Evolutionary conservation across 2,329 filamentous ascomycete species (phyloP).

Genomic region (Colletotrichum lentis): DNA sequence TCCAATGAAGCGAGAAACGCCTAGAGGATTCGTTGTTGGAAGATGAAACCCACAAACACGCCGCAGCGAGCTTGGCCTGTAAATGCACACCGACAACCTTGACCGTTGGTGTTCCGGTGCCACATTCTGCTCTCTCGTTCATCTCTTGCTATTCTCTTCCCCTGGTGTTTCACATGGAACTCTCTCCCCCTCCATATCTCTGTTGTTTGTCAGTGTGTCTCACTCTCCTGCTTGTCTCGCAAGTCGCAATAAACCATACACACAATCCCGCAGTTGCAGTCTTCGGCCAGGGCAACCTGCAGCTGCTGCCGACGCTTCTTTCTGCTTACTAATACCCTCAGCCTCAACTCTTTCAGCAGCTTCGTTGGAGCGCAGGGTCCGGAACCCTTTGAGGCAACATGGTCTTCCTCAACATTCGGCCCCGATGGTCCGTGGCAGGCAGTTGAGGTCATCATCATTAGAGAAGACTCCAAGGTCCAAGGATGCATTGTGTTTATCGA

Average conservation of each 20-base stretch:
- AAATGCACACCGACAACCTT: background rate
- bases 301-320: background rate
- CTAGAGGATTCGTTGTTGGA: background rate
- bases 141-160: background rate
- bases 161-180: too few relatives aligned
- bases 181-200: too few relatives aligned
- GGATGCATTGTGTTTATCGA: too few relatives aligned
- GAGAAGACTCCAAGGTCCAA: slow-evolving; percentile 39
- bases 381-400: slow-evolving; percentile 41
- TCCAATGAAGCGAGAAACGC: background rate
- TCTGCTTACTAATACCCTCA: background rate
- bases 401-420: slow-evolving; percentile 42
- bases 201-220: too few relatives aligned
- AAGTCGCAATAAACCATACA: too few relatives aligned
- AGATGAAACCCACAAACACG: background rate
- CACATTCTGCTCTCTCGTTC: background rate
- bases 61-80: background rate
- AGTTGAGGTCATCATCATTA: slow-evolving; percentile 42
- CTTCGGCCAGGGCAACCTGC: background rate
- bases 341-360: background rate
- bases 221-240: too few relatives aligned
- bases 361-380: background rate
- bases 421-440: slow-evolving; percentile 50
- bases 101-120: too few relatives aligned
- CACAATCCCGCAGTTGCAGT: too few relatives aligned